These are phyloP conservation scores for Hymenoscyphus albidus DNA, from an alignment of 2,329 filamentous ascomycete genomes.

Conservation along the genomic window DNA sequence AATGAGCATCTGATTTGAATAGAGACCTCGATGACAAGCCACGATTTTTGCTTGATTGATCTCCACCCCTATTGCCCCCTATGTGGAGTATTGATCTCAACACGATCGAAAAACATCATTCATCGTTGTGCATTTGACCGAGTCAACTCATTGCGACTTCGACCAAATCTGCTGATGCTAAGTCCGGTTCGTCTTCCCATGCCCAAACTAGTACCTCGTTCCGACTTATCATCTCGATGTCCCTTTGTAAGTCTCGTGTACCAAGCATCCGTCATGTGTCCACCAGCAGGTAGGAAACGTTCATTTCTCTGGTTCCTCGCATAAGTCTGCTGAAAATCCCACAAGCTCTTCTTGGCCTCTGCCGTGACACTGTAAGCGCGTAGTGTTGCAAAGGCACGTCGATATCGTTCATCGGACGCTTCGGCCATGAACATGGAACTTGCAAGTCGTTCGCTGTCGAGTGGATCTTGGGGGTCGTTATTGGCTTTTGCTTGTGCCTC, in stretches of 20 bases:
- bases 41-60: too few species aligned
- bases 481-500: neutral
- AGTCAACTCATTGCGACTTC: slow-evolving; percentile 5
- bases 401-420: slow-evolving; percentile 37
- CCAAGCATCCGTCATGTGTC: slow-evolving; percentile 17
- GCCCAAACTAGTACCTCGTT: slow-evolving; percentile 13
- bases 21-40: too few species aligned
- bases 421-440: neutral
- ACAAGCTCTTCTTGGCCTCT: slow-evolving; percentile 47
- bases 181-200: slow-evolving; percentile 9
- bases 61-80: too few species aligned
- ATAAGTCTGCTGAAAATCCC: slow-evolving; percentile 47
- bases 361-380: slow-evolving; percentile 45
- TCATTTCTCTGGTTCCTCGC: slow-evolving; percentile 33
- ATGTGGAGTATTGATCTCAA: too few species aligned
- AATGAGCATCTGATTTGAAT: too few species aligned
- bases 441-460: slow-evolving; percentile 4
- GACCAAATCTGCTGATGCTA: slow-evolving; percentile 8
- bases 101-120: neutral
- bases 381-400: slow-evolving; percentile 46
- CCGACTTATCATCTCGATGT: slow-evolving; percentile 12
- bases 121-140: neutral
- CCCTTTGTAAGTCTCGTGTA: slow-evolving; percentile 13
- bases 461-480: slow-evolving; percentile 2
- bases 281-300: slow-evolving; percentile 17